Base-by-base conservation (phyloP, 441 rosid genomes). In the Bruguiera hainesii region DNA sequence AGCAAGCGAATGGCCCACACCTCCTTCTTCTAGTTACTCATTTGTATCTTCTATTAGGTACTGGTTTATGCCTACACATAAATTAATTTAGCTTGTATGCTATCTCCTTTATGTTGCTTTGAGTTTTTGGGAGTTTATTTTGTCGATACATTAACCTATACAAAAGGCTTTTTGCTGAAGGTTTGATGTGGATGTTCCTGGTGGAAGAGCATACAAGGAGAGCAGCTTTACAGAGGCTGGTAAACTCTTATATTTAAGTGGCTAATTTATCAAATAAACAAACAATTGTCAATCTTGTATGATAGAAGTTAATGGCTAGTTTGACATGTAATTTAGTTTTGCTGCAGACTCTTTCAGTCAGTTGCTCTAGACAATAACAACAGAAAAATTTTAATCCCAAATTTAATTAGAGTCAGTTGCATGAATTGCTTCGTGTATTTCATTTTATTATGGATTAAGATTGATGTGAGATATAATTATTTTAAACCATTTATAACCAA, bases 141-240 rank as follows among this genome's bases (percentile, higher is more conserved):
- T 11, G 0, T 56, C 26, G 42, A 33, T 33, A 7, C 58, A 50
- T 5, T 68, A 46, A 31, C 16, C 15, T 21, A 66, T 13, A 65
- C 15, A 56, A 28, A 69, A 60, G 5, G 39, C 23, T 69, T 30
- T 18, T 16, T 26, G 51, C 67, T 71, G 67, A 80, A 94, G 99
- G 89, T 94, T 94, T 80, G 99, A 91, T 65, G 99, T 94, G 70
- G 96, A 89, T 76, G 87, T 91, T 81, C 96, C 98, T 42, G 96
- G 94, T 52, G 99, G 97, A 80, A 80, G 89, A 67, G 81, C 83
- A 46, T 91, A 82, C 79, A 87, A 86, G 78, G 98, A 95, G 77
- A 87, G 98, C 76, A 85, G 81, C 82, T 90, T 88, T 72, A 87
- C 99, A 0, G 99, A 88, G 83, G 88, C 98, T 71, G 98, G 99